Evolutionary conservation across 164 flowering plant genomes (phyloP).

Genomic region (Buxus sempervirens): DNA sequence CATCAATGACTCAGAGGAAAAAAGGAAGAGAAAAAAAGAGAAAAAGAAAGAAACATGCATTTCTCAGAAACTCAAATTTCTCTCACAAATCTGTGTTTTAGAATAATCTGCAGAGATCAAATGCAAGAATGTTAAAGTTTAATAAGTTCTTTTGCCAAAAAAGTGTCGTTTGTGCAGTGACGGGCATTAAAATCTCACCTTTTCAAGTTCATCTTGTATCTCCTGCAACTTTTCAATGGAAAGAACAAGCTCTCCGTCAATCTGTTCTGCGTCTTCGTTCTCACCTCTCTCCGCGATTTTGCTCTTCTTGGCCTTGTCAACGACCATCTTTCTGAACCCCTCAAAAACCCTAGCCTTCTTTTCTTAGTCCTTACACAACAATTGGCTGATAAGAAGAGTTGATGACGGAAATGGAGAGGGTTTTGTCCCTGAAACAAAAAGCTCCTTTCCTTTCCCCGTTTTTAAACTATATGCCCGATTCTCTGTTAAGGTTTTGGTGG

Average conservation of each 20-base stretch:
- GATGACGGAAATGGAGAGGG: not conserved
- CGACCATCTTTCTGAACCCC: slow-evolving; percentile 24
- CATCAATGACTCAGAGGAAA: too few relatives aligned
- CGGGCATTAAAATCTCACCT: slow-evolving; percentile 16
- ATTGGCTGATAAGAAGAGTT: not conserved
- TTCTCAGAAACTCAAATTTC: too few relatives aligned
- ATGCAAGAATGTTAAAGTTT: too few relatives aligned
- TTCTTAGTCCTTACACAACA: not conserved
- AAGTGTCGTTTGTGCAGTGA: too few relatives aligned
- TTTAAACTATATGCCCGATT: too few relatives aligned
- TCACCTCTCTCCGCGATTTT: slow-evolving; percentile 17
- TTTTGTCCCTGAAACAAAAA: not conserved
- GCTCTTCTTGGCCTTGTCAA: slow-evolving; percentile 31
- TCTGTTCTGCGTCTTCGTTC: slow-evolving; percentile 31
- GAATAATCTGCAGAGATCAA: too few relatives aligned
- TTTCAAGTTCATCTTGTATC: slow-evolving; percentile 43
- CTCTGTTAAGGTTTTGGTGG: too few relatives aligned
- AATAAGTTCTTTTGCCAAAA: too few relatives aligned
- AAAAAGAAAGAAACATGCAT: too few relatives aligned
- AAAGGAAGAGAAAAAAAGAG: too few relatives aligned
- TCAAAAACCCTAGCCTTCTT: slow-evolving; percentile 3
- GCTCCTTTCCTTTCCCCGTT: not conserved
- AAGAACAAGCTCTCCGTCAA: slow-evolving; percentile 33
- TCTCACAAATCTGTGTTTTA: too few relatives aligned
- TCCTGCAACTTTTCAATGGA: slow-evolving; percentile 49